These are phyloP conservation scores for Exophiala oligosperma DNA, from an alignment of 2,329 filamentous ascomycete genomes.

Conservation along the genomic window DNA sequence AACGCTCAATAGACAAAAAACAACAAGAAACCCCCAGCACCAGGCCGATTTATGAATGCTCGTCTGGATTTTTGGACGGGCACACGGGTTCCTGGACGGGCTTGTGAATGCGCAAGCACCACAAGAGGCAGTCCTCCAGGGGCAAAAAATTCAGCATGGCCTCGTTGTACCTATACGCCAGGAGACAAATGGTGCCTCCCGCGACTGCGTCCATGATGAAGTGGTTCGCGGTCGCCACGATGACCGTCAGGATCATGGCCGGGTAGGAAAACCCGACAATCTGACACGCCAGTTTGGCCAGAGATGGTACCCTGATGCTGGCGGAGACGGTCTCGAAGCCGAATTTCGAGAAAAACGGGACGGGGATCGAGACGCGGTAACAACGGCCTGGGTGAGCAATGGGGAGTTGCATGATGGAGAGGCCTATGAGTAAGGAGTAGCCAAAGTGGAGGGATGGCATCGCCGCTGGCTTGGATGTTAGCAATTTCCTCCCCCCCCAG, in stretches of 20 bases:
- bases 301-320: conserved; percentile 44
- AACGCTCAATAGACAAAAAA: too few species aligned
- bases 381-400: conserved; percentile 54
- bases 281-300: conserved; percentile 53
- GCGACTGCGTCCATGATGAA: conserved; percentile 69
- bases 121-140: conserved; percentile 67
- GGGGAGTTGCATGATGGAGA: conserved; percentile 62
- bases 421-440: conserved; percentile 33
- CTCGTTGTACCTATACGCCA: conserved; percentile 60
- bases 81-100: conserved; percentile 36
- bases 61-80: background rate
- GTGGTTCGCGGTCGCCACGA: conserved; percentile 70
- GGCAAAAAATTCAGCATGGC: conserved; percentile 63
- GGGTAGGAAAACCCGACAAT: conserved; percentile 63
- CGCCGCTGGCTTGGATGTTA: conserved; percentile 46
- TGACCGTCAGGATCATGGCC: conserved; percentile 62
- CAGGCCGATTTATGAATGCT: too few species aligned
- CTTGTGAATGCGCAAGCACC: conserved; percentile 64
- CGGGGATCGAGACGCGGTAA: conserved; percentile 29
- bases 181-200: conserved; percentile 62
- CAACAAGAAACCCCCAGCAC: too few species aligned
- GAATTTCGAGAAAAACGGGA: background rate
- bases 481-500: conserved; percentile 37
- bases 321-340: background rate
- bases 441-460: conserved; percentile 54